A percentile compares a stretch with the other conserved stretches of the same genome.
Evolutionary conservation across 2,329 filamentous ascomycete species (phyloP).

Genomic region (Lachnellula cervina): DNA sequence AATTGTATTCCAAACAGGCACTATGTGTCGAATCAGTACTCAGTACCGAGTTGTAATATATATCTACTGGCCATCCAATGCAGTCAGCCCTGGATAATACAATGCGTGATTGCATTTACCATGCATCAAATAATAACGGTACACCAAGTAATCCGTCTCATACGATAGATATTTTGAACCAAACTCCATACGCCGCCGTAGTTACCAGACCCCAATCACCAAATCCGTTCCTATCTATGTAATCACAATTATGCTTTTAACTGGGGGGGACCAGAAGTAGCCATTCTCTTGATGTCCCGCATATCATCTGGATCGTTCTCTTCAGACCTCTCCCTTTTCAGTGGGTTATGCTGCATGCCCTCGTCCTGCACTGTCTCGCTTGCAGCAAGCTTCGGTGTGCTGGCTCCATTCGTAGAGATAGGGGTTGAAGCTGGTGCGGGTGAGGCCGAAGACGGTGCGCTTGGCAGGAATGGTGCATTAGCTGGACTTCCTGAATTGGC

Average conservation of each 20-base stretch:
- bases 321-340: slow-evolving; percentile 21
- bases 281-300: slow-evolving; percentile 20
- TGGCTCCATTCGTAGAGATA: slow-evolving; percentile 4
- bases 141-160: not conserved
- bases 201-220: not conserved
- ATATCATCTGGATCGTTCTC: slow-evolving; percentile 18
- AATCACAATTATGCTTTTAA: slow-evolving; percentile 14
- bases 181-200: not conserved
- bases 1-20: not conserved
- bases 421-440: slow-evolving; percentile 14
- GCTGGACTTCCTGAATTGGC: slow-evolving; percentile 22
- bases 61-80: not conserved
- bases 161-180: not conserved
- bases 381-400: slow-evolving; percentile 4
- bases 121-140: not conserved
- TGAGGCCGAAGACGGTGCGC: slow-evolving; percentile 20
- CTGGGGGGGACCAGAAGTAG: slow-evolving; percentile 17
- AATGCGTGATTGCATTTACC: not conserved
- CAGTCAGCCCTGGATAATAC: not conserved
- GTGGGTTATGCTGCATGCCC: slow-evolving; percentile 9
- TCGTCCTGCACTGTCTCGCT: slow-evolving; percentile 13
- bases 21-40: not conserved
- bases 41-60: not conserved
- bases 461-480: slow-evolving; percentile 15
- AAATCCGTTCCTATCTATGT: not conserved